Conservation (phyloP, 768 basidiomycete genomes). For the Kwoniella dejecticola region DNA sequence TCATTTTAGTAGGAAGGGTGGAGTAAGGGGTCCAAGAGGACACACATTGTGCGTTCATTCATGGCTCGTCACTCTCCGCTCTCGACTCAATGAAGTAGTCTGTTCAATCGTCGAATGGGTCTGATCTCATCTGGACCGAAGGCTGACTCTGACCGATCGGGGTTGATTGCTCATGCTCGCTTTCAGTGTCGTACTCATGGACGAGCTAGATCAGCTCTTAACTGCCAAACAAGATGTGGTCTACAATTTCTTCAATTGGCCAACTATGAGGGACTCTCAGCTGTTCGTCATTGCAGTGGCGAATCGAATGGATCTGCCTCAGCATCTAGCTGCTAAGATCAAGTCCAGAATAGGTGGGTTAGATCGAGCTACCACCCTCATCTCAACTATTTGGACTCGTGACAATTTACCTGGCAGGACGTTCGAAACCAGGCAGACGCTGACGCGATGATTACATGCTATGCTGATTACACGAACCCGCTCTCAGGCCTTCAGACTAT, state of each 20-base stretch:
- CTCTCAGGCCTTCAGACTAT: constrained; percentile 49
- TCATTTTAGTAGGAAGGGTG: constrained; percentile 67
- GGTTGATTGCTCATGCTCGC: too few species aligned
- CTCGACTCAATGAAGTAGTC: neutral
- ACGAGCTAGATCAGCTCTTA: constrained; percentile 95
- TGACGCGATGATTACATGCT: too few species aligned
- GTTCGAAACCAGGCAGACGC: too few species aligned
- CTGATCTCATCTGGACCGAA: too few species aligned
- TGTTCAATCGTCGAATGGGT: neutral
- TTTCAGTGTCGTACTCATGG: constrained; percentile 94
- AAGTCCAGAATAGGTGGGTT: constrained; percentile 80
- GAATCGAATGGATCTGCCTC: constrained; percentile 97
- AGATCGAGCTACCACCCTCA: too few species aligned
- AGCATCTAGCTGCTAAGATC: constrained; percentile 89
- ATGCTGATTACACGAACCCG: too few species aligned
- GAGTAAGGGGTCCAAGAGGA: constrained; percentile 66
- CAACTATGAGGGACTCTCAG: constrained; percentile 80
- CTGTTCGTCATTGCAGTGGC: constrained; percentile 95
- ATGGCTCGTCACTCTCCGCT: neutral
- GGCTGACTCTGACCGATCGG: too few species aligned
- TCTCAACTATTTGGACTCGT: too few species aligned
- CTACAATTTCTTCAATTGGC: constrained; percentile 99
- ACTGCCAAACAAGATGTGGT: constrained; percentile 97
- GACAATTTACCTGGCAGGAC: too few species aligned
- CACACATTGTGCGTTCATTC: constrained; percentile 75